A percentile compares a stretch with the other conserved stretches of the same genome.
Evolutionary conservation across 768 basidiomycete genomes (phyloP).

Genomic region (Scleroderma citrinum): DNA sequence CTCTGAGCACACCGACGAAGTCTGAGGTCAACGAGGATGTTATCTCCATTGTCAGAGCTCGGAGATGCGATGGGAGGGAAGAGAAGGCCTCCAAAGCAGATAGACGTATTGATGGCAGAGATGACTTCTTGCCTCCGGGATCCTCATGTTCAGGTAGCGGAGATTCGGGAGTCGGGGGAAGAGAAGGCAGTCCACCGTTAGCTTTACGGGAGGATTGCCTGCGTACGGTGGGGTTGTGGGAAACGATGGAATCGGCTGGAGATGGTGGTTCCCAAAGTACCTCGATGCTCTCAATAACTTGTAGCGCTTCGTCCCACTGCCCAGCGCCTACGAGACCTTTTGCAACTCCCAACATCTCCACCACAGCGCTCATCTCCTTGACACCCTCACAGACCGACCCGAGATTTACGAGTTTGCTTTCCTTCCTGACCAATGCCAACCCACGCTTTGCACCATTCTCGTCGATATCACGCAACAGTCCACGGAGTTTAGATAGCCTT

Average conservation of each 20-base stretch:
- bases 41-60: constrained; percentile 68
- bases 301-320: constrained; percentile 84
- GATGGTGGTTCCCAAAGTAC: constrained; percentile 41
- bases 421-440: constrained; percentile 62
- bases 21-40: constrained; percentile 72
- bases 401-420: constrained; percentile 58
- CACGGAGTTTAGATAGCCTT: constrained; percentile 68
- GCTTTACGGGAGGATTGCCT: constrained; percentile 5
- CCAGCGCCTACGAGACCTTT: constrained; percentile 72
- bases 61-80: constrained; percentile 70
- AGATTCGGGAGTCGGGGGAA: constrained; percentile 35
- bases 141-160: constrained; percentile 6
- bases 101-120: constrained; percentile 44
- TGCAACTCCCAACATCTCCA: constrained; percentile 72
- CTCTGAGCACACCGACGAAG: constrained; percentile 62
- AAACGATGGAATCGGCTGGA: constrained; percentile 3
- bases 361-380: constrained; percentile 58
- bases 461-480: constrained; percentile 70
- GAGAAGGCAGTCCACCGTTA: constrained; percentile 22
- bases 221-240: constrained; percentile 3
- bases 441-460: constrained; percentile 73
- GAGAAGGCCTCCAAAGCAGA: constrained; percentile 67
- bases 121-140: constrained; percentile 21
- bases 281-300: constrained; percentile 64
- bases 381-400: constrained; percentile 55